Conservation (phyloP, 225 moss, liverwort and hornwort genomes). For the Pseudoscleropodium purum region DNA sequence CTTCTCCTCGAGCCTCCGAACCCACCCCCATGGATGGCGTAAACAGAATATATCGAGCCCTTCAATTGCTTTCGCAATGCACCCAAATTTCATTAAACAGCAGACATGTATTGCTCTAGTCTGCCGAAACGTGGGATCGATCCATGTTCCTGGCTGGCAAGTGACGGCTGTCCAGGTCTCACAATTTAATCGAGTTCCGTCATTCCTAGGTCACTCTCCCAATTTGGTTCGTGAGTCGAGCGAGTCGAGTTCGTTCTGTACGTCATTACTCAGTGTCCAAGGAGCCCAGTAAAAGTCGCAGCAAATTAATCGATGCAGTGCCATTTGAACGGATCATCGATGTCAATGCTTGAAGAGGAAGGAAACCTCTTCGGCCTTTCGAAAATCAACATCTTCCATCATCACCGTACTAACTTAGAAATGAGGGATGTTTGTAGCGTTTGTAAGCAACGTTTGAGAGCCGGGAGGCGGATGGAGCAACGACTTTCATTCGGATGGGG, state of each 20-base stretch:
- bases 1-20: constrained; percentile 39
- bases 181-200: too few species aligned
- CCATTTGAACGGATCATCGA: background rate
- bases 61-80: background rate
- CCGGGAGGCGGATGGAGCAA: background rate
- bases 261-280: too few species aligned
- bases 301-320: background rate
- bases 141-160: background rate
- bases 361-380: background rate
- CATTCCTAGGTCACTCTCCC: background rate
- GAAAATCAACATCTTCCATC: background rate
- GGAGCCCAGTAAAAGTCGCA: background rate
- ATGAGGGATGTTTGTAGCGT: background rate
- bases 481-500: background rate
- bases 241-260: background rate
- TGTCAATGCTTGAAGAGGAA: background rate
- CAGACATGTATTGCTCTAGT: background rate
- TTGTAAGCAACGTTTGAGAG: background rate
- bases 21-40: constrained; percentile 54
- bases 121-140: background rate
- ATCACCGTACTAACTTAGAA: background rate
- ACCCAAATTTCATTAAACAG: background rate
- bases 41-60: background rate
- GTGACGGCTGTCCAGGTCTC: background rate
- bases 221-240: background rate